These are phyloP conservation scores for Auriscalpium orientale DNA, from an alignment of 768 basidiomycete species.

Conservation along the genomic window DNA sequence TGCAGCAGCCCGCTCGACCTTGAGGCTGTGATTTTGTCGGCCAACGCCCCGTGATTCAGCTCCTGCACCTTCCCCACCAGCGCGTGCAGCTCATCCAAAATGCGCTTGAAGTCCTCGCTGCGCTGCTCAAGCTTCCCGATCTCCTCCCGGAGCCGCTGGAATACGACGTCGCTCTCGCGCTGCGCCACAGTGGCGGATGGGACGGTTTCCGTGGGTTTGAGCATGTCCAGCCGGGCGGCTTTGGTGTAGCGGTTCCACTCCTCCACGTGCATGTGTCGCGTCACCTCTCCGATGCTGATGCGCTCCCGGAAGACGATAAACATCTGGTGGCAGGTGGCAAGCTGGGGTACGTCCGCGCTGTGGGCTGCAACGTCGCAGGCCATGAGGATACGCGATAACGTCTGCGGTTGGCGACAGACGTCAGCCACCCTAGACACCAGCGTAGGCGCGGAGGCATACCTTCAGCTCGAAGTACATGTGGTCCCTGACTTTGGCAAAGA, in stretches of 20 bases:
- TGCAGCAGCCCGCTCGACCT: too few relatives aligned
- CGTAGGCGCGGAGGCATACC: neutral
- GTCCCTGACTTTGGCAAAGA: slow-evolving; percentile 7
- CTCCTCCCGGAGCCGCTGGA: slow-evolving; percentile 9
- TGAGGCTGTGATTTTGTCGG: too few relatives aligned
- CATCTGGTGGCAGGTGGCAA: neutral
- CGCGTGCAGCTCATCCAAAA: slow-evolving; percentile 4
- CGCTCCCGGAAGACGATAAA: slow-evolving; percentile 10
- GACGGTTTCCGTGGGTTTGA: slow-evolving; percentile 8
- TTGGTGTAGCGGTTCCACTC: slow-evolving; percentile 6
- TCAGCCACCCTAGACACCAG: neutral
- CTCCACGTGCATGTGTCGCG: slow-evolving; percentile 9
- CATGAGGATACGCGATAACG: slow-evolving; percentile 9
- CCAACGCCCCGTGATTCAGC: neutral
- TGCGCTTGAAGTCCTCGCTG: slow-evolving; percentile 8
- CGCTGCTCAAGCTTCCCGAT: slow-evolving; percentile 5
- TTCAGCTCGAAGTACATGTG: slow-evolving; percentile 14
- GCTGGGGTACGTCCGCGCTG: slow-evolving; percentile 10
- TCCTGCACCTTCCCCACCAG: slow-evolving; percentile 9
- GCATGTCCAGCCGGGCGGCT: neutral
- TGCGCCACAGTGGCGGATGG: too few relatives aligned
- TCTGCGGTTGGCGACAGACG: slow-evolving; percentile 1
- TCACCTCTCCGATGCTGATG: slow-evolving; percentile 12
- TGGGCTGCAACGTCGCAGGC: slow-evolving; percentile 8
- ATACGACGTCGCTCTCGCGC: neutral